Conservation (phyloP, 1,139 yeast species). For the Saccharomyces pastorianus region DNA sequence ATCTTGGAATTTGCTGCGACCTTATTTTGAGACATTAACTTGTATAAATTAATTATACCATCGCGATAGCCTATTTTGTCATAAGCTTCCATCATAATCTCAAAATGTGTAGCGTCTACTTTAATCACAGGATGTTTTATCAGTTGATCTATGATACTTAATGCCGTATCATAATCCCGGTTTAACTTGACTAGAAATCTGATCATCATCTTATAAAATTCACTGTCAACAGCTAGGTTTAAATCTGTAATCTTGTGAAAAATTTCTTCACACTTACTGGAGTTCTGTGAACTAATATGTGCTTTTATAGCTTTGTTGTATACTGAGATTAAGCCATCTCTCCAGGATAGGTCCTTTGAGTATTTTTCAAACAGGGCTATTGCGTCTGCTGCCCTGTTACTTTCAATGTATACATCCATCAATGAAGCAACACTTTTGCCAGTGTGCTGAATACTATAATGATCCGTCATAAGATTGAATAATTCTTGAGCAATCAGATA, state of each 20-base stretch:
- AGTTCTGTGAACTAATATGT: constrained; percentile 12
- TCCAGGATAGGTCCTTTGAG: constrained; percentile 2
- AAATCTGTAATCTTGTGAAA: constrained; percentile 11
- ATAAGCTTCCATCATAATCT: constrained; percentile 29
- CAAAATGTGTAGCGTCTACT: constrained; percentile 26
- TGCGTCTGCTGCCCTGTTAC: constrained; percentile 18
- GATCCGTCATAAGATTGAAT: constrained; percentile 26
- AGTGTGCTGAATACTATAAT: constrained; percentile 26
- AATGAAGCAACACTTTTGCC: constrained; percentile 22
- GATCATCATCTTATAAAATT: constrained; percentile 20
- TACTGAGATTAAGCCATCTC: constrained; percentile 12
- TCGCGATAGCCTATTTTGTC: constrained; percentile 16
- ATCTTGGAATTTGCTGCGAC: constrained; percentile 34
- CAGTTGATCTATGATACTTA: constrained; percentile 17
- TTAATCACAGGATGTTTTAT: constrained; percentile 15
- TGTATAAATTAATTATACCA: constrained; percentile 32
- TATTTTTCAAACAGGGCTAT: constrained; percentile 17
- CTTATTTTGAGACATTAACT: constrained; percentile 35
- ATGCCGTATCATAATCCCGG: constrained; percentile 20
- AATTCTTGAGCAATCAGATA: constrained; percentile 29
- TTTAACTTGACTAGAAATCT: constrained; percentile 13
- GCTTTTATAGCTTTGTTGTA: constrained; percentile 22
- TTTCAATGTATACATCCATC: constrained; percentile 25
- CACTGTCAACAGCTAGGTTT: constrained; percentile 13
- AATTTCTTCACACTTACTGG: constrained; percentile 14